Evolutionary conservation across 2,329 filamentous ascomycete genomes (phyloP).

Genomic region (Epichloe baconii): DNA sequence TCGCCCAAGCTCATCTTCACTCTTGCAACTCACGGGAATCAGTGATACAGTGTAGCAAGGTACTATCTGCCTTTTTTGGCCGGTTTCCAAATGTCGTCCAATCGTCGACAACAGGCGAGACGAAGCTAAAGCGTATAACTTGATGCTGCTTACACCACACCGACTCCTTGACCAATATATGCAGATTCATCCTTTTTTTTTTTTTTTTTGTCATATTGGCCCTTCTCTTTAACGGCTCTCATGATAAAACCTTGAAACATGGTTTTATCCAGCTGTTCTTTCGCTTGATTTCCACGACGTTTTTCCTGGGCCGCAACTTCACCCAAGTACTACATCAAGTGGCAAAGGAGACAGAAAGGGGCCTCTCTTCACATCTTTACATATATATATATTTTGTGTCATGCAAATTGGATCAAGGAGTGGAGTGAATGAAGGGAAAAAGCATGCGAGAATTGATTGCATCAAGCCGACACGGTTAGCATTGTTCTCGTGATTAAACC

Average conservation of each 20-base stretch:
- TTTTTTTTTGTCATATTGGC: not conserved
- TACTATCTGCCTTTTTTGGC: not conserved
- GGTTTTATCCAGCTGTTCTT: not conserved
- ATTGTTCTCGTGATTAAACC: slow-evolving; percentile 1
- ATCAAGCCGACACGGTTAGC: not conserved
- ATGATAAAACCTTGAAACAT: slow-evolving; percentile 4
- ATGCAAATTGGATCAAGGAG: slow-evolving; percentile 6
- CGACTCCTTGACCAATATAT: not conserved
- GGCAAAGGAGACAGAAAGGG: not conserved
- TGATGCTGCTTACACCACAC: not conserved
- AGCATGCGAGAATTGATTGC: slow-evolving; percentile 2
- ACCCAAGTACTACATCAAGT: not conserved
- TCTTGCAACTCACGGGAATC: not conserved
- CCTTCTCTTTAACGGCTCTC: slow-evolving; percentile 1
- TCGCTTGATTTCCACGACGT: not conserved
- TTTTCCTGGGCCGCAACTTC: not conserved
- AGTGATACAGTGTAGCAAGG: not conserved
- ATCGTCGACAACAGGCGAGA: not conserved
- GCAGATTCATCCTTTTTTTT: not conserved
- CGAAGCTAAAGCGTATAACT: not conserved
- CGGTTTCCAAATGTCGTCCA: not conserved
- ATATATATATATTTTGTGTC: slow-evolving; percentile 3
- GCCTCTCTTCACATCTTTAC: not conserved
- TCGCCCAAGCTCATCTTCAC: not conserved
- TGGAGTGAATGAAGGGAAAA: not conserved